A percentile compares a stretch with the other conserved stretches of the same genome.
Evolutionary conservation across 2,329 filamentous ascomycete genomes (phyloP).

Genomic region (Stagonosporopsis chrysanthemi): DNA sequence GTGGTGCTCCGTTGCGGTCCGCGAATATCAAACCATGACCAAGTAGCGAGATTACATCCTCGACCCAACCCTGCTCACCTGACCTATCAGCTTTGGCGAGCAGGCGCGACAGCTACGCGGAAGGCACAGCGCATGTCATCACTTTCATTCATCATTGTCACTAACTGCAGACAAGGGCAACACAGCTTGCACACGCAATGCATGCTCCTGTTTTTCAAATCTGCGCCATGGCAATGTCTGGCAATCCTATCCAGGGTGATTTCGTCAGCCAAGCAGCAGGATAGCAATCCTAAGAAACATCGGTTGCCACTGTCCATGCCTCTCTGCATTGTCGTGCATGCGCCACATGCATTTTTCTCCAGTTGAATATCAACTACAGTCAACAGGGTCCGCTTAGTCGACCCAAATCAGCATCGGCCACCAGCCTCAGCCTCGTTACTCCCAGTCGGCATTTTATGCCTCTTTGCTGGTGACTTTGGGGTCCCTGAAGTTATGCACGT

Average conservation of each 20-base stretch:
- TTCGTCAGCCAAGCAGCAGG: slow-evolving; percentile 9
- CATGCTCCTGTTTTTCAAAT: not conserved
- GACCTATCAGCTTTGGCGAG: not conserved
- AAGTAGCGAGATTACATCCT: slow-evolving; percentile 7
- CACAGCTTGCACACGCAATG: not conserved
- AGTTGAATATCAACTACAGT: not conserved
- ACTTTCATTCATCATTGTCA: slow-evolving; percentile 1
- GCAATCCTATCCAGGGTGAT: not conserved
- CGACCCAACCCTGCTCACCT: not conserved
- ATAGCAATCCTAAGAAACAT: slow-evolving; percentile 9
- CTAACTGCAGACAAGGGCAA: not conserved
- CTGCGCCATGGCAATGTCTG: not conserved
- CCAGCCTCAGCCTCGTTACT: not conserved
- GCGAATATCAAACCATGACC: not conserved
- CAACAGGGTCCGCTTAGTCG: not conserved
- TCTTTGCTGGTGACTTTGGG: slow-evolving; percentile 16
- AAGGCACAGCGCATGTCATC: not conserved
- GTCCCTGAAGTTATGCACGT: slow-evolving; percentile 24
- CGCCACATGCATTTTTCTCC: not conserved
- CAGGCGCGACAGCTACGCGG: slow-evolving; percentile 1
- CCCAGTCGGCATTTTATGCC: slow-evolving; percentile 18
- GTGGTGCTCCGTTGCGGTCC: not conserved
- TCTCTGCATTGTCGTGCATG: slow-evolving; percentile 9
- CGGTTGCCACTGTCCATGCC: not conserved
- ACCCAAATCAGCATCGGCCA: not conserved